These are phyloP conservation scores for Lactarius tabidus DNA, from an alignment of 768 basidiomycete genomes.

Conservation along the genomic window DNA sequence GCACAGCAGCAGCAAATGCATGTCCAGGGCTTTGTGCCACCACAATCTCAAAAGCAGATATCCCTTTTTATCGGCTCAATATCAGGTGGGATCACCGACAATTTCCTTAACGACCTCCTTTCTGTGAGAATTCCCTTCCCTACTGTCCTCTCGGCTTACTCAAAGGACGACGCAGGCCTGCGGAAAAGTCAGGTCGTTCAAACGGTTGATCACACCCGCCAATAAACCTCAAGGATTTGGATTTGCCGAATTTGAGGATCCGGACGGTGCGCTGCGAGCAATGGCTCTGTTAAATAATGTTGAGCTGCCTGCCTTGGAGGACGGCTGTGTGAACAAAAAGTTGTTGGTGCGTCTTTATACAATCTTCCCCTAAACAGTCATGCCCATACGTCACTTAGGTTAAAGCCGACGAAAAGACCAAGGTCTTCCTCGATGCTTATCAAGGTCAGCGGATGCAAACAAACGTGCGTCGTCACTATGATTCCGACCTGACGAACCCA, in stretches of 20 bases:
- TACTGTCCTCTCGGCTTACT: not conserved
- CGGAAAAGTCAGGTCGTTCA: conserved; percentile 85
- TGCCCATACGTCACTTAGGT: conserved; percentile 57
- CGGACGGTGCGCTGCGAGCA: conserved; percentile 83
- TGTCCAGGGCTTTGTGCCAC: conserved; percentile 60
- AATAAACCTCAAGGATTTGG: conserved; percentile 97
- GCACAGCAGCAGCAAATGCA: conserved; percentile 73
- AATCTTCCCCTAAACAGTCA: not conserved
- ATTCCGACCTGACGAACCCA: conserved; percentile 5
- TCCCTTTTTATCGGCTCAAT: conserved; percentile 93
- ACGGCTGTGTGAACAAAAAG: conserved; percentile 58
- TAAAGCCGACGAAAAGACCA: conserved; percentile 96
- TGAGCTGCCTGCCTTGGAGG: conserved; percentile 58
- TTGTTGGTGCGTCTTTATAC: conserved; percentile 55
- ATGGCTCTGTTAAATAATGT: conserved; percentile 59
- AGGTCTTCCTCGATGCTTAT: conserved; percentile 82
- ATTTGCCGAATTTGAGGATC: conserved; percentile 94
- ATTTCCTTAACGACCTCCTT: conserved; percentile 73
- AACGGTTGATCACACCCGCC: conserved; percentile 85
- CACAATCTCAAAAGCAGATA: conserved; percentile 64
- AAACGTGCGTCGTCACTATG: conserved; percentile 53
- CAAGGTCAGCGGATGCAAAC: conserved; percentile 72
- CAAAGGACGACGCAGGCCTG: conserved; percentile 58
- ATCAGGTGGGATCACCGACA: conserved; percentile 85
- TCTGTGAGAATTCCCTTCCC: conserved; percentile 47